A percentile compares a stretch with the other conserved stretches of the same genome.
Evolutionary conservation across 2,329 filamentous ascomycete species (phyloP).

Genomic region (Hymenoscyphus salicellus): DNA sequence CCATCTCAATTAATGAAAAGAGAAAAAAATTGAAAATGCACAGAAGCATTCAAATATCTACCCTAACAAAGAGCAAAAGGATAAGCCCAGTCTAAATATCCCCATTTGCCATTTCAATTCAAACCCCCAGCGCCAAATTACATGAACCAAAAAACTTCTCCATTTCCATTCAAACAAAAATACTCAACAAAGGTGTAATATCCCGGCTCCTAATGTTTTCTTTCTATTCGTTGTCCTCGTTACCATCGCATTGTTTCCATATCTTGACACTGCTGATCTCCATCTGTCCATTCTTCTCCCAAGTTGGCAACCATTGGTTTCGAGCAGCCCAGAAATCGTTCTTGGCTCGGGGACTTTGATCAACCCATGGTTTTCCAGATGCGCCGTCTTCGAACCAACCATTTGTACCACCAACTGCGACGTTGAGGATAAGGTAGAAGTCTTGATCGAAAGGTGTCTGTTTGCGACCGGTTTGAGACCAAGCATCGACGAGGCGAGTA

Average conservation of each 20-base stretch:
- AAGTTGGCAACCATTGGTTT: constrained; percentile 66
- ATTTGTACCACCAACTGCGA: constrained; percentile 74
- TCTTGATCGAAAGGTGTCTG: constrained; percentile 72
- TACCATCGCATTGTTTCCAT: constrained; percentile 65
- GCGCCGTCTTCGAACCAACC: constrained; percentile 78
- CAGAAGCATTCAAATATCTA: background rate
- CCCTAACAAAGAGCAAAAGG: background rate
- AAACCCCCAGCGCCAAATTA: constrained; percentile 1
- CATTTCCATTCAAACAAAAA: background rate
- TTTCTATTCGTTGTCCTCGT: background rate
- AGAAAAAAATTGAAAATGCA: background rate
- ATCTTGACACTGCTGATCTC: constrained; percentile 68
- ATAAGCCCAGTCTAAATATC: background rate
- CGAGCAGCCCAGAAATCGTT: constrained; percentile 74
- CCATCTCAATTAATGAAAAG: background rate
- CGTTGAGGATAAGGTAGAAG: constrained; percentile 74
- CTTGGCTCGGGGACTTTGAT: constrained; percentile 62
- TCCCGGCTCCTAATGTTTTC: background rate
- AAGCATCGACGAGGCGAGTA: constrained; percentile 60
- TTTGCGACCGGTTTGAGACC: constrained; percentile 57
- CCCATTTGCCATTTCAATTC: background rate
- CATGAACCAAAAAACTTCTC: background rate
- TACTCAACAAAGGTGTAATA: background rate
- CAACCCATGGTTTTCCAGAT: constrained; percentile 75
- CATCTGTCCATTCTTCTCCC: constrained; percentile 60